Evolutionary conservation across 2,329 filamentous ascomycete species (phyloP).

Genomic region (Phaeosphaeriaceae sp.): DNA sequence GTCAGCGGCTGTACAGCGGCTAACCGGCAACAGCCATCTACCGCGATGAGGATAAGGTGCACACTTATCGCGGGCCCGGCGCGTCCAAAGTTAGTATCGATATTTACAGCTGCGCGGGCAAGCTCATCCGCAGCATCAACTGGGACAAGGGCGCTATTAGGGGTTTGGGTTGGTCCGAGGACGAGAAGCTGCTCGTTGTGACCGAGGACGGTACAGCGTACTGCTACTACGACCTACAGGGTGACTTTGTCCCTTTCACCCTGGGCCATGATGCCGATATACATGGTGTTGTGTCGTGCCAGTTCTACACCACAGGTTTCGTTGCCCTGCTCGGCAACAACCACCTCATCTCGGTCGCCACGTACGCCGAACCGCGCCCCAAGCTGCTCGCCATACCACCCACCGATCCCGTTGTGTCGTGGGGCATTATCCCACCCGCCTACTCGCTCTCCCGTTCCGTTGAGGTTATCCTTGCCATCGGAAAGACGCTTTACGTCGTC

Average conservation of each 20-base stretch:
- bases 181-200: conserved; percentile 88
- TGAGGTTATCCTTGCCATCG: conserved; percentile 86
- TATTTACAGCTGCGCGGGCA: conserved; percentile 91
- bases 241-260: conserved; percentile 93
- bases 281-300: conserved; percentile 83
- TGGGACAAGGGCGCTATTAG: conserved; percentile 92
- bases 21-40: conserved; percentile 70
- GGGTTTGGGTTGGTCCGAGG: conserved; percentile 94
- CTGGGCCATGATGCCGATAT: conserved; percentile 88
- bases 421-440: conserved; percentile 85
- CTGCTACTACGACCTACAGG: conserved; percentile 89
- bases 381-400: conserved; percentile 79
- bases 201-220: conserved; percentile 88
- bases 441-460: conserved; percentile 91
- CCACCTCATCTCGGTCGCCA: conserved; percentile 81
- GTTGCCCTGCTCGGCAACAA: conserved; percentile 92
- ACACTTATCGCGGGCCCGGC: conserved; percentile 75
- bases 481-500: conserved; percentile 81
- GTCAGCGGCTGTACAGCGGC: conserved; percentile 18
- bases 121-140: conserved; percentile 79
- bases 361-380: conserved; percentile 89
- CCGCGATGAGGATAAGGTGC: conserved; percentile 84
- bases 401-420: conserved; percentile 80
- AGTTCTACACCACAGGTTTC: conserved; percentile 91
- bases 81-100: conserved; percentile 84